Base-by-base conservation (phyloP, 2,329 filamentous ascomycete genomes). In the Talaromyces atroroseus region DNA sequence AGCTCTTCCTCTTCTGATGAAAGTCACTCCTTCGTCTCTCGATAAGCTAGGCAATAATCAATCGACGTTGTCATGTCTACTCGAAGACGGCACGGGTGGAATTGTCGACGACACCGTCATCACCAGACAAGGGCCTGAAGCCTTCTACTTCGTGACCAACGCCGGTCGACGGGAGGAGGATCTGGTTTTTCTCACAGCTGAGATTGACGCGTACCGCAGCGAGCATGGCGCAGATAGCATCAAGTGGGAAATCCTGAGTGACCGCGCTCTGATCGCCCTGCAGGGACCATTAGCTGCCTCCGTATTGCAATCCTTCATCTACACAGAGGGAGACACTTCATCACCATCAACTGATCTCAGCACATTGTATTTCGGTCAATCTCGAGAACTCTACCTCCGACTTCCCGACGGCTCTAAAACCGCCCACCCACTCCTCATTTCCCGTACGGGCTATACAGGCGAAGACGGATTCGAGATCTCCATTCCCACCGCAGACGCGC, bases 381-480 rank as follows among this genome's bases (percentile, higher is more conserved):
- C 84, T 57, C 80, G 82, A 53, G 83, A 81, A 66, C 81, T 88
- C 20, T 81, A 82, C 61, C 75, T 96, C 53, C 82, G 80, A 60
- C 77, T 89, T 12, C 68, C 73, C 14, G 74, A 79, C 38, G 81
- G 80, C 46, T 80, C 79, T 38, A 75, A 75, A 59, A 74, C 73
- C 21, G 64, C 79, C 59, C 65, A 79, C 59, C 72, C 79, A 62
- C 69, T 94, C 49, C 81, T 96, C 51, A 85, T 96, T 68, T 92
- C 86, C 69, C 85, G 94, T 59, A 94, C 88, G 48, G 94, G 94
- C 4, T 99, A 99, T 78, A 99, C 94, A 0, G 94, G 94, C 59
- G 94, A 99, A 77, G 94, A 99, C 72, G 94, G 94, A 44, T 99
- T 99, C 74, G 94, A 99, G 77, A 90, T 99, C 67, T 94, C 89